phyloP scores from a whole-genome alignment of 768 basidiomycete genomes.

The Tylopilus plumbeoviolaceoides region DNA sequence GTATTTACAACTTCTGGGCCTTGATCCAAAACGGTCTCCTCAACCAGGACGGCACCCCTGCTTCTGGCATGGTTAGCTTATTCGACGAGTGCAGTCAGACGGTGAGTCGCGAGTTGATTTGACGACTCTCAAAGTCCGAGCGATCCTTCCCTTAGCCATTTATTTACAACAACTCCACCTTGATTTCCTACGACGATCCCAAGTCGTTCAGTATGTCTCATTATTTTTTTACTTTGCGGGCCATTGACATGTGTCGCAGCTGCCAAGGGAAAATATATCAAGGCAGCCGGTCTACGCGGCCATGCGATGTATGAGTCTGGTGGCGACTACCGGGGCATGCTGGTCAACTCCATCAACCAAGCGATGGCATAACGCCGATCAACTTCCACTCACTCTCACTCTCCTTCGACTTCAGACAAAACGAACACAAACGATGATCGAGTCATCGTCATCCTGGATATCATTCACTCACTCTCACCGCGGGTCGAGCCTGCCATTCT shows the following conservation, averaged over 20 bases:
- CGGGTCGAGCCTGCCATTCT: constrained; percentile 9
- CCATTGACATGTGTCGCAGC: constrained; percentile 21
- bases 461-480: neutral
- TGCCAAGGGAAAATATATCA: constrained; percentile 42
- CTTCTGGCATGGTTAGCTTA: constrained; percentile 45
- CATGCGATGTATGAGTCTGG: constrained; percentile 45
- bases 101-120: constrained; percentile 36
- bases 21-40: constrained; percentile 56
- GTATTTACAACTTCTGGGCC: constrained; percentile 62
- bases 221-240: neutral
- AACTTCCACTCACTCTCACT: constrained; percentile 4
- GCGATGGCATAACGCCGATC: constrained; percentile 22
- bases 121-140: constrained; percentile 2
- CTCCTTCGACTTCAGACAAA: constrained; percentile 9
- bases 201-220: constrained; percentile 47
- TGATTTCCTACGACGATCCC: constrained; percentile 66
- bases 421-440: constrained; percentile 16
- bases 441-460: constrained; percentile 11
- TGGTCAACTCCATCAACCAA: constrained; percentile 31
- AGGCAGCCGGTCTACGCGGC: constrained; percentile 32
- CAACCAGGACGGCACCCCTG: constrained; percentile 43
- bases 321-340: constrained; percentile 37
- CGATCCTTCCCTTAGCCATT: constrained; percentile 46
- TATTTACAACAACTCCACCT: constrained; percentile 56
- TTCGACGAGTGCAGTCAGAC: constrained; percentile 74